Conservation (phyloP, 176 grass and related monocot species). For the Musa acuminata region DNA sequence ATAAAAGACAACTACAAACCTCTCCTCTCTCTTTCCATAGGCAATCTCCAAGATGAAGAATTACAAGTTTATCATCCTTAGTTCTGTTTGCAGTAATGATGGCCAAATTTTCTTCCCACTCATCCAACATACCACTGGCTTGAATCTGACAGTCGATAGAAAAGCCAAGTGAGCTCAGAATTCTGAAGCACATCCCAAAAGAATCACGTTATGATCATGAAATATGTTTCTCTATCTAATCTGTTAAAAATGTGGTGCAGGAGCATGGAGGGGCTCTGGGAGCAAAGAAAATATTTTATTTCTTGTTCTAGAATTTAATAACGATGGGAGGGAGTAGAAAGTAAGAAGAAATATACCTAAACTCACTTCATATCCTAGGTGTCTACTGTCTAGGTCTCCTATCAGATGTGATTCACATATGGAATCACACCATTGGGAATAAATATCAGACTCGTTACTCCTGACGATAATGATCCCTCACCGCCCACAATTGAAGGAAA, state of each 20-base stretch:
- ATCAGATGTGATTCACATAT: too few relatives aligned
- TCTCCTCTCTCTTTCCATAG: conserved; percentile 96
- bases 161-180: background rate
- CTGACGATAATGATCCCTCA: too few relatives aligned
- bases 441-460: too few relatives aligned
- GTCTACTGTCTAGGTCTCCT: too few relatives aligned
- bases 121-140: conserved; percentile 66
- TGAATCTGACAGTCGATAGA: conserved; percentile 16
- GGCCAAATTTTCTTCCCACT: conserved; percentile 98
- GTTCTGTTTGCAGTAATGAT: conserved; percentile 96
- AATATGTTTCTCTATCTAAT: background rate
- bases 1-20: conserved; percentile 29
- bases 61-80: conserved; percentile 81
- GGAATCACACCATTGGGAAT: too few relatives aligned
- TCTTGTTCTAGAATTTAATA: background rate
- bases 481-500: too few relatives aligned
- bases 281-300: too few relatives aligned
- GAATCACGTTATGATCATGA: background rate
- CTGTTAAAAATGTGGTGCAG: background rate
- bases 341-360: too few relatives aligned
- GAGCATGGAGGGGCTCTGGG: too few relatives aligned
- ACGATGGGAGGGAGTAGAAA: background rate
- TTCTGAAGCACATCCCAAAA: background rate
- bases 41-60: conserved; percentile 94
- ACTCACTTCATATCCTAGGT: too few relatives aligned